Base-by-base conservation (phyloP, 345 rosid species). In the Triadica sebifera region DNA sequence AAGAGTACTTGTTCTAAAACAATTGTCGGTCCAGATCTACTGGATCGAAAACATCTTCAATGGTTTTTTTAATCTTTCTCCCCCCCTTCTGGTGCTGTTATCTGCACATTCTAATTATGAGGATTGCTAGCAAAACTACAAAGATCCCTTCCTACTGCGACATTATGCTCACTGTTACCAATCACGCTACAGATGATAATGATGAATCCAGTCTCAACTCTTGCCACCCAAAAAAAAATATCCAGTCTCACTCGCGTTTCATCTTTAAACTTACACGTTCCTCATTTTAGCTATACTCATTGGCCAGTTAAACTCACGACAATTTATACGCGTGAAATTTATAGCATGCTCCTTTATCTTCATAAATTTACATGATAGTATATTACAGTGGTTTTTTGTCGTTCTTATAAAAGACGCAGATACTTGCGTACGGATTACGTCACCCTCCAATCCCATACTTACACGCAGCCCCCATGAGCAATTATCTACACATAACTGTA, bases 341-440 rank as follows among this genome's bases (percentile, higher is more conserved):
- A 3, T 29, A 10, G 49, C 11, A 4, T 3, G 6, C 49, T 5
- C 3, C 12, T 57, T 49, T 13, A 37, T 0, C 15, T 39, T 39
- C 64, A 22, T 29, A 68, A 55, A 52, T 24, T 56, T 16, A 22
- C 53, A 69, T 24, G 67, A 38, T 53, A 29, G 34, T 59, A 45
- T 10, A 43, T 38, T 49, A 71, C 79, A 8, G 73, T 74, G 55
- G 64, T 51, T 53, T 74, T 76, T 79, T 74, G 87, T 81, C 79
- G 76, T 67, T 16, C 12, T 39, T 19, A 5, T 12, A 13, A 34
- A 25, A 56, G 74, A 62, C 25, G 74, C 50, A 24, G 66, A 50
- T 17, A 8, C 55, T 67, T 67, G 72, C 84, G 84, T 80, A 58
- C 45, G 65, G 49, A 71, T 78, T 78, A 76, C 82, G 88, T 82